Evolutionary conservation across 805 yeast genomes (phyloP), one percentile per base, ranked within the genome.

Genomic region (Cyberlindnera xylosilytica): DNA sequence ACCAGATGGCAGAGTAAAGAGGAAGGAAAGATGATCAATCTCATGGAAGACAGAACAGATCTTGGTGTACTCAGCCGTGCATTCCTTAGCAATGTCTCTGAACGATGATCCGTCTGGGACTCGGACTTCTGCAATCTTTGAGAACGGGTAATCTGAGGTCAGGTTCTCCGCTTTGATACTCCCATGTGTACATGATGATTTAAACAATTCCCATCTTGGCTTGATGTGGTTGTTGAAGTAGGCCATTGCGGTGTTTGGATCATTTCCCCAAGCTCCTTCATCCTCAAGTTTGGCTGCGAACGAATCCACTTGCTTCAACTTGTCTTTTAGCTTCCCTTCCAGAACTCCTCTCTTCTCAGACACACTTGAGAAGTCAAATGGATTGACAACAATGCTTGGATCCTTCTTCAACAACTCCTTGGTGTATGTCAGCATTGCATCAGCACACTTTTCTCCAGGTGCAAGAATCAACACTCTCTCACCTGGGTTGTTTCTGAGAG

Each of bases 221-320:
- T 33, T 13, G 6, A 70, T 45, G 27, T 60, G 49, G 6, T 51
- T 49, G 8, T 44, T 45, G 47, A 44, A 66, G 39, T 72, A 68
- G 19, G 49, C 53, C 6, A 38, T 43, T 0, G 74, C 70, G 4
- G 71, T 58, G n/a, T 58, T 62, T 12, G 65, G 52, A 23, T 68
- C 63, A 32, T 63, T 64, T 3, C 69, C 71, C 51, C 64, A 65
- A 0, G 62, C 66, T 3, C 70, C 72, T 2, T 60, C 61, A 13
- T 60, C 46, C 1, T 51, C 57, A 22, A 69, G 27, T 3, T 48
- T 33, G 2, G 41, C 38, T 0, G 74, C 69, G 9, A 69, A 41
- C 2, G 45, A 36, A 24, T 57, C 64, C 26, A 66, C 6, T 23
- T 26, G 15, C 66, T 46, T 7, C 56, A 42, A 0, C 16, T 15